phyloP scores from a whole-genome alignment of 768 basidiomycete genomes.

The Phanerodontia chrysosporium region DNA sequence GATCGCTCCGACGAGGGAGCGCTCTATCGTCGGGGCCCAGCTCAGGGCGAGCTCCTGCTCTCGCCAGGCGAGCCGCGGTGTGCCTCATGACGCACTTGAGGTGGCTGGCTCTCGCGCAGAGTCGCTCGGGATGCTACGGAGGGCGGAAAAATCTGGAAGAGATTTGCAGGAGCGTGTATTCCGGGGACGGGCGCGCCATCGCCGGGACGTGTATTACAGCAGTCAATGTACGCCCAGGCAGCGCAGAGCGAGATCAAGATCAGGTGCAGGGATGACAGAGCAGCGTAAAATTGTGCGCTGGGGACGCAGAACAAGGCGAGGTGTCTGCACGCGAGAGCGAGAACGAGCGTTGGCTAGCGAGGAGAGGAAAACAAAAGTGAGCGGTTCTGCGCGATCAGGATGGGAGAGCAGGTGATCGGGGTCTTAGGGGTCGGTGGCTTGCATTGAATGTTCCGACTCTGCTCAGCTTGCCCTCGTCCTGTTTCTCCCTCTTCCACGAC shows the following conservation, averaged over 20 bases:
- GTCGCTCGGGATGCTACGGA: background rate
- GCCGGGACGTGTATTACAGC: background rate
- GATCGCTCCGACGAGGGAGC: background rate
- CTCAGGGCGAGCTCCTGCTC: background rate
- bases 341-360: background rate
- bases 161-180: background rate
- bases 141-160: background rate
- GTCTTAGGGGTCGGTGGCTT: slow-evolving; percentile 15
- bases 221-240: background rate
- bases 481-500: slow-evolving; percentile 2
- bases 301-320: background rate
- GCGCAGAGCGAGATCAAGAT: background rate
- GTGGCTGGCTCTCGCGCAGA: background rate
- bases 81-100: too few species aligned
- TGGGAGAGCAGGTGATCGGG: slow-evolving; percentile 2
- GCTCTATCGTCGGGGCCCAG: background rate
- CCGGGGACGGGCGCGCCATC: background rate
- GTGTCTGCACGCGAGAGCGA: background rate
- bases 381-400: background rate
- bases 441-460: slow-evolving; percentile 8
- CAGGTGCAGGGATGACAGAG: background rate
- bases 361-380: slow-evolving; percentile 1
- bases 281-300: background rate
- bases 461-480: background rate
- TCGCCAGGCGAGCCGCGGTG: too few species aligned